Percentiles rank a stretch among this genome's conserved stretches.
Evolutionary conservation across 805 yeast species (phyloP).

Genomic region (Schwanniomyces pseudopolymorphus): DNA sequence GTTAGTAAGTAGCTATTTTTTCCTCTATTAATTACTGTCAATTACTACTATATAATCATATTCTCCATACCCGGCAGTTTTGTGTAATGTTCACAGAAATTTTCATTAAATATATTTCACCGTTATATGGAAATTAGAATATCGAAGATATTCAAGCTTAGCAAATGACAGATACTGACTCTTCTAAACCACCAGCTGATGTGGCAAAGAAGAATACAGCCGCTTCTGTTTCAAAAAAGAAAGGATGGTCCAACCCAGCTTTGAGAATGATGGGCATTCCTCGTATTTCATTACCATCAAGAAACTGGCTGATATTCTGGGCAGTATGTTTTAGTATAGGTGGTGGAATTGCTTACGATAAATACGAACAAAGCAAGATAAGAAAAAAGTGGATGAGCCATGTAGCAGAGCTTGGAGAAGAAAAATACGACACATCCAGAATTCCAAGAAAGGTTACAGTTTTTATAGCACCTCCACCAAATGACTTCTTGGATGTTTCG

Average conservation of each 20-base stretch:
- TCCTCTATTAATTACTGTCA: not conserved
- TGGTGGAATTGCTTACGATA: constrained; percentile 82
- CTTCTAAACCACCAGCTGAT: not conserved
- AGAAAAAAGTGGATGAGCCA: constrained; percentile 62
- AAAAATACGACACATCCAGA: constrained; percentile 42
- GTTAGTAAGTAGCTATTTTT: not conserved
- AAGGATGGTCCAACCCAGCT: constrained; percentile 72
- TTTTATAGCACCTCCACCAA: constrained; percentile 95
- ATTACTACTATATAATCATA: not conserved
- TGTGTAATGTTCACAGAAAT: constrained; percentile 1
- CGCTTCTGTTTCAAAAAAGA: constrained; percentile 19
- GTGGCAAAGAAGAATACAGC: not conserved
- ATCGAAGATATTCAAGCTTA: not conserved
- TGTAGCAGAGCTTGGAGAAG: constrained; percentile 55
- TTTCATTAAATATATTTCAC: not conserved
- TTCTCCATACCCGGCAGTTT: not conserved
- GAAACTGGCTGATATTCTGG: constrained; percentile 95
- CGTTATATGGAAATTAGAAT: not conserved
- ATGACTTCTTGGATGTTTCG: constrained; percentile 78
- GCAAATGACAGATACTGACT: not conserved
- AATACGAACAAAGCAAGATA: constrained; percentile 64
- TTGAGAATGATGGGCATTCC: constrained; percentile 84
- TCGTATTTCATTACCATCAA: constrained; percentile 72
- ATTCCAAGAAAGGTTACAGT: constrained; percentile 76
- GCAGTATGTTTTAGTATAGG: constrained; percentile 59